Evolutionary conservation across 2,329 filamentous ascomycete species (phyloP).

Genomic region (Didymella exigua): DNA sequence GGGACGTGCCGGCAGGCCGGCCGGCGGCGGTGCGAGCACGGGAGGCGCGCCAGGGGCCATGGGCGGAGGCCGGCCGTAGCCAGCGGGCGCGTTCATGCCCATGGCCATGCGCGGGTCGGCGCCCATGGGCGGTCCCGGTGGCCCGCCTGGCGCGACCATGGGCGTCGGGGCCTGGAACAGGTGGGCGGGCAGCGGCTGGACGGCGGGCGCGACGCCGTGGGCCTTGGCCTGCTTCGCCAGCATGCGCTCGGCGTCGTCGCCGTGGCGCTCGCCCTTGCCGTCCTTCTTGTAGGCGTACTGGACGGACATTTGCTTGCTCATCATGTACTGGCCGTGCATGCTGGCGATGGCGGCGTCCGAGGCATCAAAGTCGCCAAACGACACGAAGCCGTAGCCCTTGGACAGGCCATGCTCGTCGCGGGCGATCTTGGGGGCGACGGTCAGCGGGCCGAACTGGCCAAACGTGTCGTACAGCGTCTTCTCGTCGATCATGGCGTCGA

Average conservation of each 20-base stretch:
- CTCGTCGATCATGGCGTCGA: constrained; percentile 93
- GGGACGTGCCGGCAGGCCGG: constrained; percentile 58
- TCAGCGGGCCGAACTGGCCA: constrained; percentile 83
- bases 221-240: constrained; percentile 91
- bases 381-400: constrained; percentile 97
- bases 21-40: constrained; percentile 43
- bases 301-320: constrained; percentile 95
- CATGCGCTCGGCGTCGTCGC: constrained; percentile 90
- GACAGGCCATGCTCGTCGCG: constrained; percentile 85
- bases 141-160: constrained; percentile 22
- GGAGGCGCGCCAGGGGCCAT: constrained; percentile 42
- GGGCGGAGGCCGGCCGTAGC: constrained; percentile 37
- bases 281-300: constrained; percentile 99
- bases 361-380: constrained; percentile 89
- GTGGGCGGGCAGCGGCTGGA: constrained; percentile 75
- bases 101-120: constrained; percentile 41
- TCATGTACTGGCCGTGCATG: constrained; percentile 95
- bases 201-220: constrained; percentile 85
- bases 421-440: constrained; percentile 83
- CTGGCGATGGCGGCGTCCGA: constrained; percentile 89
- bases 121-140: constrained; percentile 50
- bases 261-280: constrained; percentile 94
- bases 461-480: constrained; percentile 96
- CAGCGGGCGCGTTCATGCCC: constrained; percentile 48
- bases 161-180: constrained; percentile 60